Base-by-base conservation (phyloP, 2,329 filamentous ascomycete species). In the Fusarium fracticaudum region DNA sequence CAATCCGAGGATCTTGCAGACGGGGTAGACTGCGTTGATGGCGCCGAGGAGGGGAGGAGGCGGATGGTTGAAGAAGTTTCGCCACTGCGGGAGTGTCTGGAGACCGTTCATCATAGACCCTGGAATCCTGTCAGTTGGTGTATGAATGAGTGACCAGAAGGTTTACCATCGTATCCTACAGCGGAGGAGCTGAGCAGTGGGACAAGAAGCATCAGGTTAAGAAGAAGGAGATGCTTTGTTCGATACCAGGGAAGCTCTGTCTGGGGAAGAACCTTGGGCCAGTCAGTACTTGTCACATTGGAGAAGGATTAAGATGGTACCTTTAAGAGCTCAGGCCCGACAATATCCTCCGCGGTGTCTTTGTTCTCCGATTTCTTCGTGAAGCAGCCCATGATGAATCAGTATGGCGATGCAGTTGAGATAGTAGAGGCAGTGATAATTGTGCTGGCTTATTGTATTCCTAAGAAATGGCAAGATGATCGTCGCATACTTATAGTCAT, bases 381-480 rank as follows among this genome's bases (percentile, higher is more conserved):
- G 44, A 47, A 47, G 20, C 24, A 47, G 5, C 44, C 18, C 24
- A 47, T 47, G 43, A 26, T 45, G 24, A 26, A 14, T 20, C 11
- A 45, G 24, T 47, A 10, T 26, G 4, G 24, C 18, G 24, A 47
- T 26, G 8, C 5, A 26, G 5, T 14, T 45, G 44, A 45, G 24
- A 26, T 14, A 10, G 18, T 26, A 4, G 18, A 47, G 8, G 18
- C 6, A 20, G 44, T 7, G 44, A 47, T 47, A 1, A 20, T 20
- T 26, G 24, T 26, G 44, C 44, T 47, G 44, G 12, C 24, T 20
- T 10, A 18, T 47, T 26, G 18, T 7, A 14, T 18, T 26, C 12
- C 5, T 4, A 6, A 10, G 8, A 20, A 18, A 20, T 20, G 0
- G 18, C 12, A 47, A 47, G 44, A 0, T 10, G 24, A 1, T 8